A percentile compares a stretch with the other conserved stretches of the same genome.
Conservation (phyloP, 495 filamentous ascomycete species). For the Podospora bellae-mahoneyi region DNA sequence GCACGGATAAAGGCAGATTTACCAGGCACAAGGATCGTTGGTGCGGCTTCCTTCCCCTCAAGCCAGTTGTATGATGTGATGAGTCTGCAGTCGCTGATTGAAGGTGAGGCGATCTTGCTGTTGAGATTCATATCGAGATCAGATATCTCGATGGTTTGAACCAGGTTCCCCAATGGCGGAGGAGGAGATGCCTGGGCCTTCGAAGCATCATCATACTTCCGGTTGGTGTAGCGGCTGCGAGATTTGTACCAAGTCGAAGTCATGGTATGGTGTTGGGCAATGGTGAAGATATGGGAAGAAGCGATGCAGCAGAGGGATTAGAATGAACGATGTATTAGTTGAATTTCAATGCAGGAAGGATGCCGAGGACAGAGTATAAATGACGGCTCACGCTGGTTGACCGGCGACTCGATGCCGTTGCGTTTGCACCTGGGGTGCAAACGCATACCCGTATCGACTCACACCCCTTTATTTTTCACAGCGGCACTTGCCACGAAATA, state of each 20-base stretch:
- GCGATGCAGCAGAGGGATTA: background rate
- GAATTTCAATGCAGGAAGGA: background rate
- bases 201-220: background rate
- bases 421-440: background rate
- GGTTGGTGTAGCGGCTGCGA: background rate
- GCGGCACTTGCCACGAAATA: too few relatives aligned
- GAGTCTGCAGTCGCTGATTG: constrained; percentile 7
- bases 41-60: background rate
- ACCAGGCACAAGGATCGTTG: constrained; percentile 29
- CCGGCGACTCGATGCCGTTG: background rate
- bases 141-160: constrained; percentile 24
- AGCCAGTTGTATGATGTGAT: constrained; percentile 30
- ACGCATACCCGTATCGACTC: too few relatives aligned
- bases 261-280: background rate
- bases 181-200: background rate
- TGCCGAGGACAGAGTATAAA: background rate
- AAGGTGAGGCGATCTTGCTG: background rate
- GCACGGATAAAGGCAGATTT: background rate
- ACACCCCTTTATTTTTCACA: too few relatives aligned
- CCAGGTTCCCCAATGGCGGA: constrained; percentile 13
- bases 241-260: background rate
- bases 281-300: background rate
- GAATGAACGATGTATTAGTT: background rate
- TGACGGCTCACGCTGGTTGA: background rate
- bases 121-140: constrained; percentile 7